Evolutionary conservation across 371 early-diverging fungal genomes (phyloP).

Genomic region (Lichtheimia ornata): DNA sequence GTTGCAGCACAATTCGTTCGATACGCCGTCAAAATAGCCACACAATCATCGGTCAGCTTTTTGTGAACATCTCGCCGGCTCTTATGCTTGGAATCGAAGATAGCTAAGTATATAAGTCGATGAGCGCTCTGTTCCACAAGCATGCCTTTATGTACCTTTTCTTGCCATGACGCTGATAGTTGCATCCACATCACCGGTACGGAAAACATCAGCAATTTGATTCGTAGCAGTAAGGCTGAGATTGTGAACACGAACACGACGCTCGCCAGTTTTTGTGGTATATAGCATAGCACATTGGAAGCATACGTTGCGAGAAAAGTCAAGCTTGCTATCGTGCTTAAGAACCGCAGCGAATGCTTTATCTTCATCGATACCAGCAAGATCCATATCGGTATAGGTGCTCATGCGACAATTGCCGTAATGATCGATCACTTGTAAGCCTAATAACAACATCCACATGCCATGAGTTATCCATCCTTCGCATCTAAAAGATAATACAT

Average conservation of each 20-base stretch:
- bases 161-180: conserved; percentile 83
- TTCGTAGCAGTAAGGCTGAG: conserved; percentile 79
- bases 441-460: conserved; percentile 23
- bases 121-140: neutral
- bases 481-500: neutral
- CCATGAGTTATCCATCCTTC: neutral
- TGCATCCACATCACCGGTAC: conserved; percentile 90
- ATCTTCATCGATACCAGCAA: conserved; percentile 89
- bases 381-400: conserved; percentile 90
- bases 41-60: conserved; percentile 82
- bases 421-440: conserved; percentile 86
- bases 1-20: conserved; percentile 90
- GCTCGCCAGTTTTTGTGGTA: conserved; percentile 84
- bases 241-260: conserved; percentile 92
- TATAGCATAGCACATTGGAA: conserved; percentile 94
- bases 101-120: conserved; percentile 43
- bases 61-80: conserved; percentile 83
- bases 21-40: conserved; percentile 88
- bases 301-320: conserved; percentile 78
- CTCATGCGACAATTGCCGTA: conserved; percentile 95
- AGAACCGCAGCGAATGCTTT: conserved; percentile 85
- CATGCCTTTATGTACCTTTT: conserved; percentile 48
- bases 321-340: conserved; percentile 91
- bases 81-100: conserved; percentile 68
- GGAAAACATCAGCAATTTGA: conserved; percentile 85